These are phyloP conservation scores for Lepraria neglecta DNA, from an alignment of 495 filamentous ascomycete species.

Conservation along the genomic window DNA sequence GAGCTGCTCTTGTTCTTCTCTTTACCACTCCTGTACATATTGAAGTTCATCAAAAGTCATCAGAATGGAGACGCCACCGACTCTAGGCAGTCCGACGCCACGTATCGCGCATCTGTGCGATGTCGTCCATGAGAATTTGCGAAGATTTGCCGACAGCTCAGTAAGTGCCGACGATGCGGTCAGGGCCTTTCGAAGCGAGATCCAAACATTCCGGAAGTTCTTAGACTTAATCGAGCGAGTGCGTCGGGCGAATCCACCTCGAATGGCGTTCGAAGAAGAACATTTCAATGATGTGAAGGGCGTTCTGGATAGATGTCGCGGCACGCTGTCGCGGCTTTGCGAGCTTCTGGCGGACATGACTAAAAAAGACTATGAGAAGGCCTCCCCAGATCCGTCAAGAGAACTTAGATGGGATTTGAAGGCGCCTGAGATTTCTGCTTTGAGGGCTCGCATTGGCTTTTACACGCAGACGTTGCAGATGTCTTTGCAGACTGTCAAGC, in stretches of 20 bases:
- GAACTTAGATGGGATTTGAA: constrained; percentile 2
- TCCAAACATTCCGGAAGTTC: constrained; percentile 12
- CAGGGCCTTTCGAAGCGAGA: constrained; percentile 9
- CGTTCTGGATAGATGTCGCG: constrained; percentile 18
- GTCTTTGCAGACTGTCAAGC: constrained; percentile 18
- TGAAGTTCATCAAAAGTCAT: background rate
- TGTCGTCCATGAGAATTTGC: constrained; percentile 6
- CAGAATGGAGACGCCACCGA: constrained; percentile 1
- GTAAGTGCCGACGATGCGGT: background rate
- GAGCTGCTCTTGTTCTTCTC: background rate
- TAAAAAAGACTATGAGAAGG: background rate
- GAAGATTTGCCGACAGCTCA: background rate
- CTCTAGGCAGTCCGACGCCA: background rate
- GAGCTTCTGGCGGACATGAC: constrained; percentile 4
- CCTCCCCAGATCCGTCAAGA: background rate
- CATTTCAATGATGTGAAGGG: constrained; percentile 13
- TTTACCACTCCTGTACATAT: background rate
- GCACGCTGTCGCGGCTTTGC: constrained; percentile 13
- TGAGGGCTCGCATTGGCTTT: constrained; percentile 18
- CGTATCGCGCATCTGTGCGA: constrained; percentile 15
- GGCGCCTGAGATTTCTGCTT: background rate
- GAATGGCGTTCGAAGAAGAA: constrained; percentile 18
- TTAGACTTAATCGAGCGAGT: constrained; percentile 16
- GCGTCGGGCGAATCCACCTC: constrained; percentile 2
- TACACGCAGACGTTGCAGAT: constrained; percentile 20